These are phyloP conservation scores for Pichia kudriavzevii DNA, from an alignment of 1,139 yeast species.

Conservation along the genomic window DNA sequence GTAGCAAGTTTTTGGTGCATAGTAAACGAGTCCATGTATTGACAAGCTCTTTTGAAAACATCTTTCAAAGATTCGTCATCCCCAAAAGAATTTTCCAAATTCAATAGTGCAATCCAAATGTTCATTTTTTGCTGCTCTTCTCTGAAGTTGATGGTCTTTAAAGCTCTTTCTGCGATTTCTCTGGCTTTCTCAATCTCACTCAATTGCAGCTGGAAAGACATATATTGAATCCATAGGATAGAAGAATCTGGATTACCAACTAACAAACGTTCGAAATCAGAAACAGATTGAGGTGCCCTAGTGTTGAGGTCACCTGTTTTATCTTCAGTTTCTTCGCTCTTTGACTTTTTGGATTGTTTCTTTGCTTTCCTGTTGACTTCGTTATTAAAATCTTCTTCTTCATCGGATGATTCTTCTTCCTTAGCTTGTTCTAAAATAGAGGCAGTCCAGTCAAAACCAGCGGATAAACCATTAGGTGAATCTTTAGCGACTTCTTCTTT, in stretches of 20 bases:
- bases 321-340: conserved; percentile 52
- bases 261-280: conserved; percentile 85
- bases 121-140: conserved; percentile 92
- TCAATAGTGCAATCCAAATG: conserved; percentile 91
- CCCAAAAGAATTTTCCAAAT: conserved; percentile 92
- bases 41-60: conserved; percentile 74
- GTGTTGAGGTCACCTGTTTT: conserved; percentile 77
- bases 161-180: conserved; percentile 86
- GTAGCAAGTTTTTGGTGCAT: conserved; percentile 76
- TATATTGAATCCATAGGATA: conserved; percentile 92
- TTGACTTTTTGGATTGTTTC: conserved; percentile 40
- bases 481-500: conserved; percentile 19
- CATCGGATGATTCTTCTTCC: conserved; percentile 43
- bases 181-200: conserved; percentile 93
- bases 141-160: conserved; percentile 81
- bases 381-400: conserved; percentile 45
- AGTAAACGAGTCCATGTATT: conserved; percentile 79
- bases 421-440: conserved; percentile 75
- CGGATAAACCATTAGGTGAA: conserved; percentile 22
- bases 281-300: conserved; percentile 82
- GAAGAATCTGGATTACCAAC: conserved; percentile 93
- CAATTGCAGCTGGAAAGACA: conserved; percentile 94
- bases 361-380: conserved; percentile 33
- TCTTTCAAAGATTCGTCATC: conserved; percentile 74
- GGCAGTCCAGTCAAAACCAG: conserved; percentile 92